These are phyloP conservation scores for Vaccinium macrocarpon DNA, from an alignment of 148 eudicot species.

Conservation along the genomic window DNA sequence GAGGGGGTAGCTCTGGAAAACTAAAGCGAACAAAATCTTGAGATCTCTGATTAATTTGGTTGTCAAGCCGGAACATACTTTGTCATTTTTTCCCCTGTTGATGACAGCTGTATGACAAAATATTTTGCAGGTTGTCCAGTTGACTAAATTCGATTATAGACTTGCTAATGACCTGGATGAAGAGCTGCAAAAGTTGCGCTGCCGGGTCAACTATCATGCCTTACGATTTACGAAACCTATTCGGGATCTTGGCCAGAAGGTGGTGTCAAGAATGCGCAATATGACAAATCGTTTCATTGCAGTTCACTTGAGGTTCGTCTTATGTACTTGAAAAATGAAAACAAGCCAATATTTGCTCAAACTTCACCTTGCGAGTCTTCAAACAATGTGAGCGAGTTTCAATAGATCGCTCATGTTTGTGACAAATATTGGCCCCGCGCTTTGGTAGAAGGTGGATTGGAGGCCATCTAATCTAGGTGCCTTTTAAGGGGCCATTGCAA, in stretches of 20 bases:
- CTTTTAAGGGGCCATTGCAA: neutral
- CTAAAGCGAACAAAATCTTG: neutral
- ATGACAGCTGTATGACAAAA: neutral
- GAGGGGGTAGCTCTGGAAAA: no score
- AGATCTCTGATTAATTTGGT: neutral
- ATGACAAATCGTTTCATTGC: constrained; percentile 81
- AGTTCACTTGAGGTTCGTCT: constrained; percentile 83
- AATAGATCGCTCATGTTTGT: neutral
- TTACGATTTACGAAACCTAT: constrained; percentile 83
- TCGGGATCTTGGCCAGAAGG: constrained; percentile 61
- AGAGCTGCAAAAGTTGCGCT: constrained; percentile 88
- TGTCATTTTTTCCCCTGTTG: constrained; percentile 1
- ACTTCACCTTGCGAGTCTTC: neutral
- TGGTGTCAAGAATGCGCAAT: constrained; percentile 66
- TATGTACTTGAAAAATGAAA: neutral
- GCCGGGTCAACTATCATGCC: constrained; percentile 91
- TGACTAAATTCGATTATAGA: constrained; percentile 95
- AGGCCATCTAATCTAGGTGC: neutral
- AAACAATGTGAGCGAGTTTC: neutral
- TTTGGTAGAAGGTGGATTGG: neutral
- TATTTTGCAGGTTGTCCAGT: constrained; percentile 79
- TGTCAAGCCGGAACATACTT: constrained; percentile 4
- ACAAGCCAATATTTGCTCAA: neutral
- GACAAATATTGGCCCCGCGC: neutral
- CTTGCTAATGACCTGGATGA: constrained; percentile 83